Conservation (phyloP, 768 basidiomycete species). For the Tylopilus subfusipes region DNA sequence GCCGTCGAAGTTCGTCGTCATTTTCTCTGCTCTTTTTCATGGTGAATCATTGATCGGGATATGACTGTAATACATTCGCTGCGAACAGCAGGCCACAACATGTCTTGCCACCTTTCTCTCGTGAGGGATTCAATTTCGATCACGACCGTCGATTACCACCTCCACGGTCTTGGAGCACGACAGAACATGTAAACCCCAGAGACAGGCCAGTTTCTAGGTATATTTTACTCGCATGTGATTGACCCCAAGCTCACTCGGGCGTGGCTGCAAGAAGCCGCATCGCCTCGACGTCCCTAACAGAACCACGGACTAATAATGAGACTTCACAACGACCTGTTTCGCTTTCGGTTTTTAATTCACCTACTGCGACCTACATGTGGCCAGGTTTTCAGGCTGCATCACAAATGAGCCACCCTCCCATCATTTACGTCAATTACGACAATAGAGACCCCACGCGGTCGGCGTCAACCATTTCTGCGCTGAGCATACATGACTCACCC, state of each 20-base stretch:
- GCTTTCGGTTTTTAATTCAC: conserved; percentile 41
- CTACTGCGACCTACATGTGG: conserved; percentile 47
- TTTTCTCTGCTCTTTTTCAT: conserved; percentile 8
- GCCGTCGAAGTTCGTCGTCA: conserved; percentile 24
- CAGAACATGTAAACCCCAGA: conserved; percentile 20
- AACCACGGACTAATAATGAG: conserved; percentile 22
- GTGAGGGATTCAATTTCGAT: conserved; percentile 32
- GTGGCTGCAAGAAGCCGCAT: conserved; percentile 18
- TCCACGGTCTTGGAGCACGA: conserved; percentile 30
- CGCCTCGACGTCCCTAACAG: conserved; percentile 21
- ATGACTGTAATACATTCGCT: conserved; percentile 18
- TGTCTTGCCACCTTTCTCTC: conserved; percentile 32
- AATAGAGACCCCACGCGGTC: conserved; percentile 32
- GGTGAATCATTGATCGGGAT: conserved; percentile 26
- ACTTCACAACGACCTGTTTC: conserved; percentile 33
- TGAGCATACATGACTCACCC: conserved; percentile 30
- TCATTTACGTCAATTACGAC: conserved; percentile 38
- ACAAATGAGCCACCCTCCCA: conserved; percentile 39
- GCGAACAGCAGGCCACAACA: conserved; percentile 33
- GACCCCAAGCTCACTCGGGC: conserved; percentile 18
- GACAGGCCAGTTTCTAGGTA: conserved; percentile 29
- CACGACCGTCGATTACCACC: conserved; percentile 32
- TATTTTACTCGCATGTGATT: conserved; percentile 4
- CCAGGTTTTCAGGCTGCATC: conserved; percentile 44
- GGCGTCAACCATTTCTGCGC: conserved; percentile 28